A percentile compares a stretch with the other conserved stretches of the same genome.
Evolutionary conservation across 768 basidiomycete species (phyloP).

Genomic region (Rossbeevera mucosa): DNA sequence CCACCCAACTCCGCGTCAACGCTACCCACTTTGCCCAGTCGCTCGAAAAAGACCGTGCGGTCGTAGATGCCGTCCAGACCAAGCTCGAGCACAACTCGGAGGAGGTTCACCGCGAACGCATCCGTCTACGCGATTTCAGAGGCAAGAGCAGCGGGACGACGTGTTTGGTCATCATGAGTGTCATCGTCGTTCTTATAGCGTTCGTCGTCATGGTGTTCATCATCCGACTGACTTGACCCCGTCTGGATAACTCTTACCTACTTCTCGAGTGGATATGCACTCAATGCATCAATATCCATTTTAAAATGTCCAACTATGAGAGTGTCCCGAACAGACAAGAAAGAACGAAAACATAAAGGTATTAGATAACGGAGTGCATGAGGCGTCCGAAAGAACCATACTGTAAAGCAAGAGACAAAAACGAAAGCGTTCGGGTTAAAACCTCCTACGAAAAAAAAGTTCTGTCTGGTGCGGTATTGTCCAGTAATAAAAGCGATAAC

Average conservation of each 20-base stretch:
- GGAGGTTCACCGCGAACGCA: constrained; percentile 61
- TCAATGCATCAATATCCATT: not conserved
- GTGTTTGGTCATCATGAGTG: constrained; percentile 59
- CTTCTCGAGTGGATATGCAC: not conserved
- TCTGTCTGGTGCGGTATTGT: constrained; percentile 1
- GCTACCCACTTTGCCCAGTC: constrained; percentile 71
- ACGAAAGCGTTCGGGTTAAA: constrained; percentile 6
- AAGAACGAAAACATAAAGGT: not conserved
- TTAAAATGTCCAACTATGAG: not conserved
- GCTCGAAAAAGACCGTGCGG: constrained; percentile 68
- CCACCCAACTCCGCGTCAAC: constrained; percentile 79
- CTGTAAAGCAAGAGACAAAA: not conserved
- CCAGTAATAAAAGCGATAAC: not conserved
- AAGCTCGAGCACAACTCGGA: constrained; percentile 73
- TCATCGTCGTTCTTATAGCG: constrained; percentile 61
- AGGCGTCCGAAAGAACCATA: constrained; percentile 6
- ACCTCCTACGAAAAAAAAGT: constrained; percentile 10
- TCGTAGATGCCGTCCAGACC: constrained; percentile 61
- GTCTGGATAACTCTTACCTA: not conserved
- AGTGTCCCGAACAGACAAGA: constrained; percentile 9
- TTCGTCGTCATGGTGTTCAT: constrained; percentile 71
- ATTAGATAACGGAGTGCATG: constrained; percentile 4
- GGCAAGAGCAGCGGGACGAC: constrained; percentile 68
- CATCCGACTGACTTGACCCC: constrained; percentile 56
- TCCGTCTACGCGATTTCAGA: constrained; percentile 55